phyloP scores from a whole-genome alignment of 1,284 basidiomycete species.

The Meira miltonrushii region DNA sequence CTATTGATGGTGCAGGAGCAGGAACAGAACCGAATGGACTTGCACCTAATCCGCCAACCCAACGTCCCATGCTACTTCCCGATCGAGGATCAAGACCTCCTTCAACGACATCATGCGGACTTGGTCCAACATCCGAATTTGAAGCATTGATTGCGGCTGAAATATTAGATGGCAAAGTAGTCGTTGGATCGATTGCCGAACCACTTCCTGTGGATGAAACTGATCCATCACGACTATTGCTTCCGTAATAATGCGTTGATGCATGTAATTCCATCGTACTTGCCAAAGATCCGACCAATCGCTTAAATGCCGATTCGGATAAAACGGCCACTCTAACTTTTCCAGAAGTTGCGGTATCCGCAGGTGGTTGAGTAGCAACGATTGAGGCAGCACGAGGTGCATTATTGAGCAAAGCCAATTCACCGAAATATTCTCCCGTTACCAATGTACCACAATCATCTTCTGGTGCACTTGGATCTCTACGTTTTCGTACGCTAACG shows the following conservation, averaged over 20 bases:
- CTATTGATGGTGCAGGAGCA: background rate
- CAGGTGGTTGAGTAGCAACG: constrained; percentile 60
- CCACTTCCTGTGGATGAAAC: background rate
- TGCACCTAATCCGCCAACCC: constrained; percentile 15
- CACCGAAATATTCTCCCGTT: constrained; percentile 97
- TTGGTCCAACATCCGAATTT: constrained; percentile 5
- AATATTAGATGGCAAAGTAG: background rate
- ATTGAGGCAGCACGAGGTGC: constrained; percentile 90
- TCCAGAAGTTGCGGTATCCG: constrained; percentile 50
- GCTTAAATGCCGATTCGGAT: constrained; percentile 88
- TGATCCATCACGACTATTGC: constrained; percentile 40
- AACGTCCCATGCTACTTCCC: constrained; percentile 6
- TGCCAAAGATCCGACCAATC: constrained; percentile 80
- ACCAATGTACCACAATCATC: constrained; percentile 65
- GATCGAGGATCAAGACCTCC: background rate
- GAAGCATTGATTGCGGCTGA: background rate
- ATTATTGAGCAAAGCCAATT: constrained; percentile 75
- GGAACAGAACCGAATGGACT: constrained; percentile 11
- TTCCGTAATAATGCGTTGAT: constrained; percentile 39
- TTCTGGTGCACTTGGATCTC: constrained; percentile 41
- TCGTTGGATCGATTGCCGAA: background rate
- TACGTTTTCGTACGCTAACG: constrained; percentile 76
- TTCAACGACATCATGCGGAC: constrained; percentile 10
- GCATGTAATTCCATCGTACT: constrained; percentile 83
- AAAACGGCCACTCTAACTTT: constrained; percentile 70